phyloP scores from a whole-genome alignment of 2,329 filamentous ascomycete species.

The Tolypocladium pustulatum region DNA sequence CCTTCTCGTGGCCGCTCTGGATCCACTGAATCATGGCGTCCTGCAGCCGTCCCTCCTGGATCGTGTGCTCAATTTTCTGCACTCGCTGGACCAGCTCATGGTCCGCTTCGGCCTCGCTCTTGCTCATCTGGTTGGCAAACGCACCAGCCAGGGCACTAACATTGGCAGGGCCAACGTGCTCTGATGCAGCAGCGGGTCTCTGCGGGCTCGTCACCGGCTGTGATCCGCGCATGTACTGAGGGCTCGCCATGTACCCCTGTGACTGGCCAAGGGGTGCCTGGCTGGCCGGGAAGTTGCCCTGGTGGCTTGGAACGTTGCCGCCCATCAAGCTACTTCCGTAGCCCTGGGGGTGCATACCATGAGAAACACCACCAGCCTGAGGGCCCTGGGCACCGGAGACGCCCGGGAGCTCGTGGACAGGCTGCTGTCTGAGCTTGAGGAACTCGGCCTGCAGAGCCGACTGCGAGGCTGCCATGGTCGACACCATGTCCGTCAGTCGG shows the following conservation, averaged over 20 bases:
- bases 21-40: conserved; percentile 57
- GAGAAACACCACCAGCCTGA: conserved; percentile 10
- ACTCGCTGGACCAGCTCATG: conserved; percentile 45
- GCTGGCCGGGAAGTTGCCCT: conserved; percentile 21
- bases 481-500: conserved; percentile 57
- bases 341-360: conserved; percentile 14
- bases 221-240: conserved; percentile 24
- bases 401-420: conserved; percentile 31
- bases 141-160: conserved; percentile 23
- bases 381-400: conserved; percentile 12
- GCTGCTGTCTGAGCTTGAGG: conserved; percentile 44
- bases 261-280: conserved; percentile 19
- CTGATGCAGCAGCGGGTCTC: conserved; percentile 15
- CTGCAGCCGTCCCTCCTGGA: conserved; percentile 51
- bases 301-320: conserved; percentile 16
- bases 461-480: conserved; percentile 59
- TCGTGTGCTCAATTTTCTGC: conserved; percentile 48
- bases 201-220: conserved; percentile 23
- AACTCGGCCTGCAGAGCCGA: conserved; percentile 56
- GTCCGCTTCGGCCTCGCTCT: conserved; percentile 24
- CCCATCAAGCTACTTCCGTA: conserved; percentile 16
- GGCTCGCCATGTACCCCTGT: conserved; percentile 23
- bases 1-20: conserved; percentile 50
- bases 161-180: conserved; percentile 21
- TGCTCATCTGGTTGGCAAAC: conserved; percentile 23